phyloP scores from a whole-genome alignment of 495 filamentous ascomycete genomes.

The Penicillium macrosclerotiorum region DNA sequence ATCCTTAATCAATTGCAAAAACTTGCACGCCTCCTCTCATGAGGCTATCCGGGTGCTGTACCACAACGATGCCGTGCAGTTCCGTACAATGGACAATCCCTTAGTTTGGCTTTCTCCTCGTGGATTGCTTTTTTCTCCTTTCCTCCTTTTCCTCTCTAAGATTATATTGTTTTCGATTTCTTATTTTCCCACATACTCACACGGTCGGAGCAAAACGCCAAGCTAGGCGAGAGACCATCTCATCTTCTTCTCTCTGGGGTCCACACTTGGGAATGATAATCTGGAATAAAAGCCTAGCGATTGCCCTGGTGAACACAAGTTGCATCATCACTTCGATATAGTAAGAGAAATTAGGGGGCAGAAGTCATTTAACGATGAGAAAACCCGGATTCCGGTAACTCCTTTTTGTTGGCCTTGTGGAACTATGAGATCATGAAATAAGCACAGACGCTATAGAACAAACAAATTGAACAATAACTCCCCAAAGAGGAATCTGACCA shows the following conservation, averaged over 20 bases:
- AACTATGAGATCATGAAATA: conserved; percentile 24
- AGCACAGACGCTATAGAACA: conserved; percentile 10
- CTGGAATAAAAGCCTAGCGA: too few relatives aligned
- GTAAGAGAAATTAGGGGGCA: not conserved
- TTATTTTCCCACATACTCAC: too few relatives aligned
- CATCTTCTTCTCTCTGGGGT: not conserved
- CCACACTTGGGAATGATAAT: not conserved
- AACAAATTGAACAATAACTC: not conserved
- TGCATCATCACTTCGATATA: conserved; percentile 10
- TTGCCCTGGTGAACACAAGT: not conserved
- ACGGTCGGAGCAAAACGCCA: too few relatives aligned
- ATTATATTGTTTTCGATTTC: not conserved
- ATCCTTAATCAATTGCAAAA: too few relatives aligned
- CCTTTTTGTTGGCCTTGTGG: conserved; percentile 12
- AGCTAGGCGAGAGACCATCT: not conserved
- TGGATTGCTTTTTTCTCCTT: not conserved
- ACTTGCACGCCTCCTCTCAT: too few relatives aligned
- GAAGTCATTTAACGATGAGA: not conserved
- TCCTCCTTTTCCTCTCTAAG: not conserved
- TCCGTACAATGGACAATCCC: not conserved
- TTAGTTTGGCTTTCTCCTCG: not conserved
- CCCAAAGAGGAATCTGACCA: conserved; percentile 1
- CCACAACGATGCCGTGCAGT: not conserved
- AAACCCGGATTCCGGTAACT: too few relatives aligned
- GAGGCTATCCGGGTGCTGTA: not conserved